A percentile compares a stretch with the other conserved stretches of the same genome.
Evolutionary conservation across 2,329 filamentous ascomycete species (phyloP).

Genomic region (Zymoseptoria brevis): DNA sequence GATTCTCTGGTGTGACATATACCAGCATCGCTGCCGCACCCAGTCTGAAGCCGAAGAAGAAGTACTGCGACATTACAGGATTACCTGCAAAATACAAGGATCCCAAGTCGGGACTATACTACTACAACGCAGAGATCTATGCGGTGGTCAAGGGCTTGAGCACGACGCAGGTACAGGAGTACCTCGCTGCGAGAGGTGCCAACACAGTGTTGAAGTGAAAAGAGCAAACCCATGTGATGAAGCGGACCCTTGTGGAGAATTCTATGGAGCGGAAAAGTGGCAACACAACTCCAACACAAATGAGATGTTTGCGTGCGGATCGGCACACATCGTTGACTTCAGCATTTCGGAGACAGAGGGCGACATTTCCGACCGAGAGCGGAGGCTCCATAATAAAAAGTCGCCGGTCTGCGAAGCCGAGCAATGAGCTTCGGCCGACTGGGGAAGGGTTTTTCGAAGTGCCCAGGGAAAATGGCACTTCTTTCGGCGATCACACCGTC

Average conservation of each 20-base stretch:
- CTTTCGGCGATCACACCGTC: neutral
- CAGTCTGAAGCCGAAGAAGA: slow-evolving; percentile 67
- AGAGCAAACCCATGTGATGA: neutral
- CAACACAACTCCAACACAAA: neutral
- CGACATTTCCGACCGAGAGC: neutral
- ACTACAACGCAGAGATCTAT: slow-evolving; percentile 91
- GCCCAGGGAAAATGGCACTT: slow-evolving; percentile 1
- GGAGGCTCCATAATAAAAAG: slow-evolving; percentile 1
- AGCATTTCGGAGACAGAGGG: neutral
- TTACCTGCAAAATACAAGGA: slow-evolving; percentile 86
- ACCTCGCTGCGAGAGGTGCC: slow-evolving; percentile 80
- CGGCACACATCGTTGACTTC: neutral
- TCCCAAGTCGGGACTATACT: slow-evolving; percentile 86
- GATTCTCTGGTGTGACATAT: slow-evolving; percentile 62
- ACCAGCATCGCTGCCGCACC: slow-evolving; percentile 95
- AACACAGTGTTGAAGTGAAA: slow-evolving; percentile 84
- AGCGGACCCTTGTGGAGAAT: neutral
- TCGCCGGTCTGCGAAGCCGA: slow-evolving; percentile 1
- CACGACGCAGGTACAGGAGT: slow-evolving; percentile 77
- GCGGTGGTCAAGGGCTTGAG: slow-evolving; percentile 69
- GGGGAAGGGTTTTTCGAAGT: slow-evolving; percentile 4
- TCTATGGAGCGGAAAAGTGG: neutral
- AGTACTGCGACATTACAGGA: slow-evolving; percentile 94
- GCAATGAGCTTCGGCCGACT: slow-evolving; percentile 1
- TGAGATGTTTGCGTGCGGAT: neutral